Base-by-base conservation (phyloP, 805 yeast species). In the Saccharomyces kudriavzevii region DNA sequence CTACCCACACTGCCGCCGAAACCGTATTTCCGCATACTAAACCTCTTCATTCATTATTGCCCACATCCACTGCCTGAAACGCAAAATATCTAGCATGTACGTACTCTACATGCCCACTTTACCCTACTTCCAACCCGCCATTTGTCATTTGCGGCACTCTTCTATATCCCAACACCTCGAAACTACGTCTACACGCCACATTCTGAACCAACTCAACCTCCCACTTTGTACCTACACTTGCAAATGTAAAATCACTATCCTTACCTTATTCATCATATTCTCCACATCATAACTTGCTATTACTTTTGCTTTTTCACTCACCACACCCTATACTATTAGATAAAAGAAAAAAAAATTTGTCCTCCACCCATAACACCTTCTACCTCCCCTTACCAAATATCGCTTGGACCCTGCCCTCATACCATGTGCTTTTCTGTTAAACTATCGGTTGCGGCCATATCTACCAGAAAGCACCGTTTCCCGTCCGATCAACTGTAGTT, bases 401-500 rank as follows among this genome's bases (percentile, higher is more conserved):
- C n/a, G 8, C 20, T n/a, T 31, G 40, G 40, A n/a, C 17, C 17
- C 40, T 31, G 40, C 17, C 28, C 52, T n/a, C 30, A 27, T 51
- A 48, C 29, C 9, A n/a, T 28, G 47, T 40, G 40, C 43, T 48
- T 48, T 45, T 40, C 55, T 40, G 45, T 49, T 13, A 52, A 53
- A 50, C 45, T 66, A 55, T 68, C 76, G 77, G 79, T 75, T 76
- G 77, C 79, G 80, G 79, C 80, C 80, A 77, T 75, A 77, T 75
- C 80, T 73, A 75, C 78, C 74, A 73, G 80, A 77, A 76, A 76
- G 77, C 79, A 77, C 79, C 78, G 78, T 75, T 77, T 76, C 80
- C 80, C 80, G 80, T 76, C 80, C 80, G 80, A 76, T 75, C 80
- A 76, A 75, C 77, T 74, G 78, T 75, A 76, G 79, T 77, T 74